Evolutionary conservation across 2,329 filamentous ascomycete species (phyloP).

Genomic region (Neonectria hederae): DNA sequence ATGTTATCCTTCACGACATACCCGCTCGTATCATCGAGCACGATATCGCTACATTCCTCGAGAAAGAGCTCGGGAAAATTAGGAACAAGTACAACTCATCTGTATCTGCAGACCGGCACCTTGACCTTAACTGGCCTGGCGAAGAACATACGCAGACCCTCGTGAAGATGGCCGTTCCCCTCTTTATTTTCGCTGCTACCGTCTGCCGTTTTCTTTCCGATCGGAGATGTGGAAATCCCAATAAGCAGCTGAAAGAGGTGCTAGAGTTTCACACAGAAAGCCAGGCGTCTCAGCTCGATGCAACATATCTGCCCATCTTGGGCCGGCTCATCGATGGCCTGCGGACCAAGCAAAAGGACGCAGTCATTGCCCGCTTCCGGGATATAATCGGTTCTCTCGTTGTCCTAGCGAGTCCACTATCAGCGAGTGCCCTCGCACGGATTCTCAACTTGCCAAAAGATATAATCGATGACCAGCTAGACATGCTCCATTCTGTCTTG

Average conservation of each 20-base stretch:
- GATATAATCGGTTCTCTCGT: slow-evolving; percentile 10
- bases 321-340: slow-evolving; percentile 1
- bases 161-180: slow-evolving; percentile 12
- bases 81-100: not conserved
- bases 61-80: not conserved
- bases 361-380: slow-evolving; percentile 16
- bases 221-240: slow-evolving; percentile 25
- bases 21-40: slow-evolving; percentile 35
- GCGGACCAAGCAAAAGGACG: not conserved
- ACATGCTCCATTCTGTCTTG: slow-evolving; percentile 29
- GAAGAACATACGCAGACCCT: not conserved
- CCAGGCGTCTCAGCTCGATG: slow-evolving; percentile 16
- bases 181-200: slow-evolving; percentile 36
- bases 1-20: slow-evolving; percentile 50
- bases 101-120: not conserved
- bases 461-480: slow-evolving; percentile 31
- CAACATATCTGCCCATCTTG: slow-evolving; percentile 24
- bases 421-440: slow-evolving; percentile 32
- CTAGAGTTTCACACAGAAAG: slow-evolving; percentile 24
- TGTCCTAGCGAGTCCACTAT: slow-evolving; percentile 43
- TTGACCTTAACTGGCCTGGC: not conserved
- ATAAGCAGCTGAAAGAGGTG: slow-evolving; percentile 34
- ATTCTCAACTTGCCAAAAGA: slow-evolving; percentile 18
- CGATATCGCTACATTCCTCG: not conserved
- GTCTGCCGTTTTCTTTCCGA: slow-evolving; percentile 34